Evolutionary conservation across 139 green algal species (phyloP).

Genomic region (Chlorella sp.): DNA sequence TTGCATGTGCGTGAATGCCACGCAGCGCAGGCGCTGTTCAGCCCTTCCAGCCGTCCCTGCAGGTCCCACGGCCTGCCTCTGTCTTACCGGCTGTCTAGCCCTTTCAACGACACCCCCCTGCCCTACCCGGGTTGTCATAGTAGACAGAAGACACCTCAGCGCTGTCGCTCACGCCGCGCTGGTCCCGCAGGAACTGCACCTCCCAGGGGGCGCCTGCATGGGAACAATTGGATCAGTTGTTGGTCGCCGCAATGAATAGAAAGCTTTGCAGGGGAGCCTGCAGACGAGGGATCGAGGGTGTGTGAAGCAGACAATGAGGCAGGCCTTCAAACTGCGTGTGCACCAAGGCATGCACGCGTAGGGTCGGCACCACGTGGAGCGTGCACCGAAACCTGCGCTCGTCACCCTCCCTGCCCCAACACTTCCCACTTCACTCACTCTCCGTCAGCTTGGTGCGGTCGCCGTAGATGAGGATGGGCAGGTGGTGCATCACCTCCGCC

Average conservation of each 20-base stretch:
- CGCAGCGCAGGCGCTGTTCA: too few relatives aligned
- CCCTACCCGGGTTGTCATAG: slow-evolving; percentile 64
- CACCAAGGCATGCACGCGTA: too few relatives aligned
- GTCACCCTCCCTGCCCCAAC: neutral
- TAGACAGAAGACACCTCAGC: slow-evolving; percentile 71
- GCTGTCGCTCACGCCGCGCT: neutral
- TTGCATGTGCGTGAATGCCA: too few relatives aligned
- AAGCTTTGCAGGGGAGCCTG: neutral
- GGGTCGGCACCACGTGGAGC: neutral
- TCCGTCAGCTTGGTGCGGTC: slow-evolving; percentile 40
- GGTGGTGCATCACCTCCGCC: slow-evolving; percentile 69
- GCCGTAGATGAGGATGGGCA: slow-evolving; percentile 87
- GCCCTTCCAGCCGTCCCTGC: too few relatives aligned
- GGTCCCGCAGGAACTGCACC: slow-evolving; percentile 15
- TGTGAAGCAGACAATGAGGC: too few relatives aligned
- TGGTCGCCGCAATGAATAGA: neutral
- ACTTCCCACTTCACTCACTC: neutral
- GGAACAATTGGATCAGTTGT: neutral
- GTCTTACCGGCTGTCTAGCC: too few relatives aligned
- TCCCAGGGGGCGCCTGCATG: neutral
- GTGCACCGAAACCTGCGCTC: neutral
- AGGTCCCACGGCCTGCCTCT: too few relatives aligned
- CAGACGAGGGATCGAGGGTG: neutral
- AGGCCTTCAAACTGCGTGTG: too few relatives aligned
- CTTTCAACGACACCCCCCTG: too few relatives aligned